These are phyloP conservation scores for Gentiana straminea DNA, from an alignment of 257 asterid species.

Conservation along the genomic window DNA sequence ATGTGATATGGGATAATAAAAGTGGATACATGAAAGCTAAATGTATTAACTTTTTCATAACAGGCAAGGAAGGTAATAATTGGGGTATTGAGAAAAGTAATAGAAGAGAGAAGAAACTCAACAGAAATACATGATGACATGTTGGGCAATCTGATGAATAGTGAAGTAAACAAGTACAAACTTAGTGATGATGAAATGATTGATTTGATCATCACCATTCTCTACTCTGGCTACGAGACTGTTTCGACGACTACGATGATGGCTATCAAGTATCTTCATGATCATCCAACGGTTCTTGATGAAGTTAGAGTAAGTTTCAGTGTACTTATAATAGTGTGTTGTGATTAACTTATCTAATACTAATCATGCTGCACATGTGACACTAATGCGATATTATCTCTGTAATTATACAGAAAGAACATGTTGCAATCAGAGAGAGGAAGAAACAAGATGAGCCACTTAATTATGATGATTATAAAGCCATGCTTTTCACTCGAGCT, in stretches of 20 bases:
- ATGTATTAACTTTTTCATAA: background rate
- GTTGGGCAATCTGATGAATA: slow-evolving; percentile 40
- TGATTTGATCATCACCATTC: slow-evolving; percentile 67
- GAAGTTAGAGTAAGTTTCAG: slow-evolving; percentile 44
- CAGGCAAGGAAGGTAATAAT: slow-evolving; percentile 64
- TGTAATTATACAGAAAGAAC: slow-evolving; percentile 33
- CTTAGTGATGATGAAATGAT: slow-evolving; percentile 59
- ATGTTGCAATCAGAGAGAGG: slow-evolving; percentile 64
- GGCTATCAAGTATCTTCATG: slow-evolving; percentile 82
- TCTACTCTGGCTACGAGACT: slow-evolving; percentile 88
- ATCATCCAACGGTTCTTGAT: slow-evolving; percentile 57
- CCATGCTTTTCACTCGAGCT: slow-evolving; percentile 86
- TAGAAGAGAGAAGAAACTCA: slow-evolving; percentile 51
- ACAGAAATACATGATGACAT: slow-evolving; percentile 31
- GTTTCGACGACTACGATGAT: slow-evolving; percentile 81
- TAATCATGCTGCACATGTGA: background rate
- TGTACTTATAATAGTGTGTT: background rate
- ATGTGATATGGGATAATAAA: too few relatives aligned
- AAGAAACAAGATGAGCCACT: slow-evolving; percentile 79
- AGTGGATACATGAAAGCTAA: too few relatives aligned
- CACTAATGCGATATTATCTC: too few relatives aligned
- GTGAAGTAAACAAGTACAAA: slow-evolving; percentile 17
- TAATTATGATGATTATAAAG: slow-evolving; percentile 67
- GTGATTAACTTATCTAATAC: background rate
- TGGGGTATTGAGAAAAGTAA: slow-evolving; percentile 29